These are phyloP conservation scores for Coemansia sp. DNA, from an alignment of 192 early-diverging fungal genomes.

Conservation along the genomic window DNA sequence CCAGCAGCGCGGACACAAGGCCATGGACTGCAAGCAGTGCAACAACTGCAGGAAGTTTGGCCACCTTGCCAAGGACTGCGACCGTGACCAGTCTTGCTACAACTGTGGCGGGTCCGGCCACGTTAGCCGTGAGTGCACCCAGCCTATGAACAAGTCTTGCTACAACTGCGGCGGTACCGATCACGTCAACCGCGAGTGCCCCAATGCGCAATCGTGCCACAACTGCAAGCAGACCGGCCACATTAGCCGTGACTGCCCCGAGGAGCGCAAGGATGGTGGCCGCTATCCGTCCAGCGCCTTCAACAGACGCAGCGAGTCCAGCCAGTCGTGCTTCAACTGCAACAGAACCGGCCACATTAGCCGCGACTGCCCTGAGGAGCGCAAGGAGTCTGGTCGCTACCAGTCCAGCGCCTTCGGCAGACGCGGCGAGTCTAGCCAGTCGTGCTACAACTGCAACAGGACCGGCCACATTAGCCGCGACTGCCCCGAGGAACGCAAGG, in stretches of 20 bases:
- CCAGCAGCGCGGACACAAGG: constrained; percentile 14
- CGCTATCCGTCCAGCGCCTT: constrained; percentile 2
- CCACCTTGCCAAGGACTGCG: constrained; percentile 52
- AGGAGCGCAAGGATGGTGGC: constrained; percentile 17
- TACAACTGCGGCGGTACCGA: constrained; percentile 58
- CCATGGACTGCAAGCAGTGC: constrained; percentile 37
- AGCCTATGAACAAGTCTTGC: constrained; percentile 51
- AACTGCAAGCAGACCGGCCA: constrained; percentile 52
- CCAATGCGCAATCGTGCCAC: constrained; percentile 36
- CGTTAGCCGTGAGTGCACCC: constrained; percentile 44
- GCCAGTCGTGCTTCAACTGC: constrained; percentile 53
- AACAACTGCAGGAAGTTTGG: constrained; percentile 59
- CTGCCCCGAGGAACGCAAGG: constrained; percentile 39
- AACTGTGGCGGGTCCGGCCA: constrained; percentile 59
- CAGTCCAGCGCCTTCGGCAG: constrained; percentile 51
- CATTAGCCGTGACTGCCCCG: constrained; percentile 35
- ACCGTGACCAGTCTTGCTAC: constrained; percentile 45
- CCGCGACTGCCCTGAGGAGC: constrained; percentile 40
- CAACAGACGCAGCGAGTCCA: constrained; percentile 29
- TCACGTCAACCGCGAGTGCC: constrained; percentile 57
- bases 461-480: constrained; percentile 51
- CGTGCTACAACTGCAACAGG: constrained; percentile 59
- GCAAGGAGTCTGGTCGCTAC: constrained; percentile 55
- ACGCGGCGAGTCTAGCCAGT: constrained; percentile 36
- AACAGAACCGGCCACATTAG: constrained; percentile 46